A percentile compares a stretch with the other conserved stretches of the same genome.
Conservation (phyloP, 2,329 filamentous ascomycete species). For the Metarhizium brunneum region DNA sequence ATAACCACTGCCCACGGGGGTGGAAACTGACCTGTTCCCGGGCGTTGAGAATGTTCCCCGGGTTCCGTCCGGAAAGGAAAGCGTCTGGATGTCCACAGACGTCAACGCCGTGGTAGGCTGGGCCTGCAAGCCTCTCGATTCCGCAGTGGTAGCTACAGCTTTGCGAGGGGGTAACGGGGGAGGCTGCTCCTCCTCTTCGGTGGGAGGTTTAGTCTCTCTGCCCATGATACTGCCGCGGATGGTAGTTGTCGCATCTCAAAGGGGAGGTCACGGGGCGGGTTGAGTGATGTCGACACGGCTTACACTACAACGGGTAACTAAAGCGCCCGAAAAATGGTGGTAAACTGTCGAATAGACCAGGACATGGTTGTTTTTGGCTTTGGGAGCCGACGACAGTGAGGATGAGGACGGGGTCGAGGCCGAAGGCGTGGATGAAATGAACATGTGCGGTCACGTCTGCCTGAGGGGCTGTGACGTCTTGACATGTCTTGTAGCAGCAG, state of each 20-base stretch:
- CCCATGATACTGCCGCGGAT: slow-evolving; percentile 16
- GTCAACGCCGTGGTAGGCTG: slow-evolving; percentile 80
- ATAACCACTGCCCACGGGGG: slow-evolving; percentile 29
- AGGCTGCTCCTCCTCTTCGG: slow-evolving; percentile 32
- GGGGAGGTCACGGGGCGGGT: background rate
- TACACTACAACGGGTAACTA: background rate
- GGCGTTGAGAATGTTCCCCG: slow-evolving; percentile 50
- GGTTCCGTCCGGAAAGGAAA: slow-evolving; percentile 62
- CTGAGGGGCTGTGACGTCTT: no score
- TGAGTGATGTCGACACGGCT: background rate
- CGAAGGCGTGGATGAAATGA: background rate
- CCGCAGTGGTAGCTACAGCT: slow-evolving; percentile 23
- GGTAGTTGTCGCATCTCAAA: slow-evolving; percentile 19
- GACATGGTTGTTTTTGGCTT: background rate
- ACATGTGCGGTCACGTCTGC: no score
- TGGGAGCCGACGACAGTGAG: background rate
- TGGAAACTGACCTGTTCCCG: slow-evolving; percentile 25
- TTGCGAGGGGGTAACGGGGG: slow-evolving; percentile 49
- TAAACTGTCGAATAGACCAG: background rate
- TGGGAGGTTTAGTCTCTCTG: slow-evolving; percentile 17
- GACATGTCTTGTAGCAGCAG: background rate
- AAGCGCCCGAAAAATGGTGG: background rate
- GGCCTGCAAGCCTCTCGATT: slow-evolving; percentile 39
- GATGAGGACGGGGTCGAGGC: background rate
- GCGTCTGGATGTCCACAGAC: slow-evolving; percentile 68